Evolutionary conservation across 768 basidiomycete genomes (phyloP).

Genomic region (Calvatia gigantea): DNA sequence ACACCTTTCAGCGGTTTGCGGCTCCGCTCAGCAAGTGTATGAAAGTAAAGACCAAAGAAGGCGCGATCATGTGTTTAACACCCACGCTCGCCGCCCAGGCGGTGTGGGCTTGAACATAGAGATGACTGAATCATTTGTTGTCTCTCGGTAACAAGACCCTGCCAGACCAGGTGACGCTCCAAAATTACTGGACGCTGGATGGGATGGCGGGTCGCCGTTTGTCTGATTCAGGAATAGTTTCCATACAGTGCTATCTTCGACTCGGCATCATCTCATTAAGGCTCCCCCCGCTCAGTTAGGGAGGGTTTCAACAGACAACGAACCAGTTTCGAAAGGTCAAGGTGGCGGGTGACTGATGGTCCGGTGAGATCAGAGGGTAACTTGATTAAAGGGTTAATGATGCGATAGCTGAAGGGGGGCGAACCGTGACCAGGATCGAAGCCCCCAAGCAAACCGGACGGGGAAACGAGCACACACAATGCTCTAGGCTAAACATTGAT

Average conservation of each 20-base stretch:
- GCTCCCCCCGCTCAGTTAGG: background rate
- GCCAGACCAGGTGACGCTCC: too few species aligned
- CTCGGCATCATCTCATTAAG: conserved; percentile 3
- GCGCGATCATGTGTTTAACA: background rate
- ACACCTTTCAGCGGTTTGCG: background rate
- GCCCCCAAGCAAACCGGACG: too few species aligned
- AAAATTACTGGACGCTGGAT: background rate
- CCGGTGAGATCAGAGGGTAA: background rate
- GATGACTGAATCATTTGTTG: background rate
- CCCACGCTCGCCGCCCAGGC: background rate
- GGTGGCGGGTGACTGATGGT: background rate
- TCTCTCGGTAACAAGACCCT: too few species aligned
- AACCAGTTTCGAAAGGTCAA: background rate
- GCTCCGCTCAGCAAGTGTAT: too few species aligned
- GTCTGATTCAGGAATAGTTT: background rate
- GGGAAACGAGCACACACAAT: too few species aligned
- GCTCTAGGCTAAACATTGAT: background rate
- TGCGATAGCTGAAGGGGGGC: background rate
- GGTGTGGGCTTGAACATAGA: background rate
- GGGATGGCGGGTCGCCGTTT: background rate
- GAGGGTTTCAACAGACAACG: background rate
- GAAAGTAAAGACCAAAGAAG: too few species aligned
- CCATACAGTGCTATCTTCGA: background rate
- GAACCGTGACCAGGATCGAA: too few species aligned
- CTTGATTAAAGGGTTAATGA: background rate